Conservation (phyloP, 495 filamentous ascomycete genomes). For the Trichoderma asperelloides region DNA sequence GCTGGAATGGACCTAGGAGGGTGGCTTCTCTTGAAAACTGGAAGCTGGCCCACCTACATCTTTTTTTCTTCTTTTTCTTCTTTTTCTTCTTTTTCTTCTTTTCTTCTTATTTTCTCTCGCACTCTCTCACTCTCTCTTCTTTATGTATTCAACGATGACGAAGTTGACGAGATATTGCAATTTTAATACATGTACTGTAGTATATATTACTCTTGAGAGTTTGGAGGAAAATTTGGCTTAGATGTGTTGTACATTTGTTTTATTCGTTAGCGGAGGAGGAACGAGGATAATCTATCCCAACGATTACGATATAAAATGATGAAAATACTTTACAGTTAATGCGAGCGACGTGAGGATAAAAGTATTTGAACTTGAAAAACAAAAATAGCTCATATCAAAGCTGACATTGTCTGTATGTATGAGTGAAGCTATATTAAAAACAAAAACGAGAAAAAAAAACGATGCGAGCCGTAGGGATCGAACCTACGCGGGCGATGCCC, state of each 20-base stretch:
- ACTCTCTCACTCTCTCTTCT: neutral
- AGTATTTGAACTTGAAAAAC: too few relatives aligned
- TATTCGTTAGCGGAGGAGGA: neutral
- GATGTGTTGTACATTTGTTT: neutral
- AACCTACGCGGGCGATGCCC: conserved; percentile 27
- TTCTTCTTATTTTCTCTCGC: neutral
- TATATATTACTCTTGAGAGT: neutral
- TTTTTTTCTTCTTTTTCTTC: too few relatives aligned
- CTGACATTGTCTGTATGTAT: neutral
- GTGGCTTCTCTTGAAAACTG: neutral
- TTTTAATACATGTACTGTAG: conserved; percentile 6
- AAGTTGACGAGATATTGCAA: neutral
- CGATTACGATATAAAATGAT: neutral
- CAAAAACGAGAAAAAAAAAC: conserved; percentile 16
- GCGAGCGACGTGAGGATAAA: too few relatives aligned
- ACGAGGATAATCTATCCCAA: neutral
- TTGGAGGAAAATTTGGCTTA: neutral
- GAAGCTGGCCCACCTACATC: too few relatives aligned
- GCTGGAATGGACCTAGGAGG: neutral
- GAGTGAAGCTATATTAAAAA: neutral
- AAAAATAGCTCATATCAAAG: too few relatives aligned
- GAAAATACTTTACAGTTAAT: too few relatives aligned
- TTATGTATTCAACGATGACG: conserved; percentile 7
- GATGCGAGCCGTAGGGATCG: conserved; percentile 34
- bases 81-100: too few relatives aligned